Evolutionary conservation across 2,329 filamentous ascomycete species (phyloP), one percentile per base, ranked within the genome.

Genomic region (Madurella fahalii): DNA sequence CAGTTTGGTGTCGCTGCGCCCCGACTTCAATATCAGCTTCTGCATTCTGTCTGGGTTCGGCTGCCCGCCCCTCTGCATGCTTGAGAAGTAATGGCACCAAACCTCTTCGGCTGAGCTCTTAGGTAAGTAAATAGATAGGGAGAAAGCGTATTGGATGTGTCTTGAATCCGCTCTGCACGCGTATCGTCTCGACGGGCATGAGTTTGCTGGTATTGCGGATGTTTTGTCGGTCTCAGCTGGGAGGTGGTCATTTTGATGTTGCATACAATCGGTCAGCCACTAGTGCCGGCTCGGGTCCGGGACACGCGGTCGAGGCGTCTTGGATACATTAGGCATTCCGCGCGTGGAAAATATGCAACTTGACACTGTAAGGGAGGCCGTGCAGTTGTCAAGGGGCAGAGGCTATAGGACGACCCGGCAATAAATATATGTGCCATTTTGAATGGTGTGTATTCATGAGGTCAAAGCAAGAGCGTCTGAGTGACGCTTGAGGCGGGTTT

Each of bases 361-460:
- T n/a, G n/a, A n/a, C n/a, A n/a, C n/a, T n/a, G n/a, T n/a, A n/a
- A 67, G 46, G 75, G 61, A 30, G 84, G 76, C 7, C 71, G 69
- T 55, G 76, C 71, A 39, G 81, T 81, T 1, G 79, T 74, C 1
- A 74, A 68, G 20, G 72, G 73, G 52, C 81, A 81, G 34, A 84
- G 73, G 56, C 80, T 81, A 63, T 84, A 81, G 12, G 77, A 76
- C 18, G 79, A 82, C 44, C 81, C 80, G 9, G 81, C 84, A 56
- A 84, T 81, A 58, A 66, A 65, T 56, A 66, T 58, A 43, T 63
- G 65, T 18, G 52, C 63, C 65, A 67, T 67, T 31, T 34, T 4
- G 34, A 37, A 4, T 37, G 34, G 11, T 4, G 13, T 11, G 34
- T 37, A 37, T 37, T 37, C 2, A 37, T 37, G 11, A 37, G 9